phyloP scores from a whole-genome alignment of 495 filamentous ascomycete species.

The Annulohypoxylon bovei region DNA sequence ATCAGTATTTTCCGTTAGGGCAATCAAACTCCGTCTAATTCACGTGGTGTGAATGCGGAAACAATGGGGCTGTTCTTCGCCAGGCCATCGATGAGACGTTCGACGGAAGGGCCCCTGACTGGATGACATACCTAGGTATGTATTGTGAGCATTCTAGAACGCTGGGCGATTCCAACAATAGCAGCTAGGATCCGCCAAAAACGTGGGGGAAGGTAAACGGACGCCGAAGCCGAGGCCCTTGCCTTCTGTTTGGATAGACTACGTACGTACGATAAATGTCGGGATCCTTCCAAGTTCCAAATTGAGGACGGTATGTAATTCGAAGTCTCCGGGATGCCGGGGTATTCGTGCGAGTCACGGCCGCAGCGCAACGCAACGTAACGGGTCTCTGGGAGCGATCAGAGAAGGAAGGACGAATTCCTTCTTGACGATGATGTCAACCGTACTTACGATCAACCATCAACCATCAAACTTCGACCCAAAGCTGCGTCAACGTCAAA shows the following conservation, averaged over 20 bases:
- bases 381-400: constrained; percentile 17
- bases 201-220: constrained; percentile 33
- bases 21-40: constrained; percentile 18
- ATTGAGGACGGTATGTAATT: constrained; percentile 15
- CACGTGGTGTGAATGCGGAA: constrained; percentile 13
- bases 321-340: constrained; percentile 3
- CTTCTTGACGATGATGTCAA: constrained; percentile 4
- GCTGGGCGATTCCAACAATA: constrained; percentile 32
- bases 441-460: constrained; percentile 15
- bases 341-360: constrained; percentile 19
- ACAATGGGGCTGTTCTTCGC: constrained; percentile 9
- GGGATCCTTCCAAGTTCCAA: constrained; percentile 30
- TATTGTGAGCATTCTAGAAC: constrained; percentile 38
- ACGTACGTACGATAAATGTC: constrained; percentile 22
- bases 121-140: background rate
- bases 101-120: constrained; percentile 17
- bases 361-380: constrained; percentile 2
- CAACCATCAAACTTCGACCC: background rate
- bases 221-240: constrained; percentile 30
- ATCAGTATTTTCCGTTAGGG: constrained; percentile 17
- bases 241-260: constrained; percentile 16
- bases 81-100: constrained; percentile 26
- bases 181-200: constrained; percentile 33
- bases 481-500: background rate
- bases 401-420: constrained; percentile 11